These are phyloP conservation scores for Acacia pycnantha DNA, from an alignment of 331 rosid genomes.

Conservation along the genomic window DNA sequence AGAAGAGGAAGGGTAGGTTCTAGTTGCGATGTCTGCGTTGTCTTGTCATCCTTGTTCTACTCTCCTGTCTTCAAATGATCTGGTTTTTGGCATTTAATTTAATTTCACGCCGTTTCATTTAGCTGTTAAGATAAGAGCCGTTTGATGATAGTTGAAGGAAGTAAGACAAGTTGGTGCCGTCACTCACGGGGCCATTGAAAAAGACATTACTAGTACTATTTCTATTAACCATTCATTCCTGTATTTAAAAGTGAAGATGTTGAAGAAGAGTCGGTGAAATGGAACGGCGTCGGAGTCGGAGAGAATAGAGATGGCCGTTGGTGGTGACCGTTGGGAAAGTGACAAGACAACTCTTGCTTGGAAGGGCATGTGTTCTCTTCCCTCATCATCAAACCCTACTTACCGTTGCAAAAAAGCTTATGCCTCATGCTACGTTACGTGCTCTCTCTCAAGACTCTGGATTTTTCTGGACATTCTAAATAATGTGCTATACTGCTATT, in stretches of 20 bases:
- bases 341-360: constrained; percentile 19
- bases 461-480: too few relatives aligned
- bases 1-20: constrained; percentile 15
- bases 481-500: too few relatives aligned
- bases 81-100: neutral
- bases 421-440: neutral
- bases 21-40: constrained; percentile 23
- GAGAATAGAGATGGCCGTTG: constrained; percentile 36
- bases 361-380: neutral
- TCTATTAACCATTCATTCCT: too few relatives aligned
- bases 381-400: constrained; percentile 11
- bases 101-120: neutral
- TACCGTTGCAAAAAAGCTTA: neutral
- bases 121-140: neutral
- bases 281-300: neutral
- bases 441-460: too few relatives aligned
- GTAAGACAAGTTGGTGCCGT: neutral
- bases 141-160: neutral
- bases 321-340: constrained; percentile 48
- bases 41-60: constrained; percentile 19
- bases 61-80: constrained; percentile 7
- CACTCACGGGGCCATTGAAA: neutral
- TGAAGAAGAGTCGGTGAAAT: neutral
- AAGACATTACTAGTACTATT: neutral
- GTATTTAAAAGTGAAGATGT: too few relatives aligned